Percentiles rank a stretch among this genome's conserved stretches.
These are phyloP conservation scores for Scenedesmus sp. DNA, from an alignment of 163 green algal species.

Conservation along the genomic window DNA sequence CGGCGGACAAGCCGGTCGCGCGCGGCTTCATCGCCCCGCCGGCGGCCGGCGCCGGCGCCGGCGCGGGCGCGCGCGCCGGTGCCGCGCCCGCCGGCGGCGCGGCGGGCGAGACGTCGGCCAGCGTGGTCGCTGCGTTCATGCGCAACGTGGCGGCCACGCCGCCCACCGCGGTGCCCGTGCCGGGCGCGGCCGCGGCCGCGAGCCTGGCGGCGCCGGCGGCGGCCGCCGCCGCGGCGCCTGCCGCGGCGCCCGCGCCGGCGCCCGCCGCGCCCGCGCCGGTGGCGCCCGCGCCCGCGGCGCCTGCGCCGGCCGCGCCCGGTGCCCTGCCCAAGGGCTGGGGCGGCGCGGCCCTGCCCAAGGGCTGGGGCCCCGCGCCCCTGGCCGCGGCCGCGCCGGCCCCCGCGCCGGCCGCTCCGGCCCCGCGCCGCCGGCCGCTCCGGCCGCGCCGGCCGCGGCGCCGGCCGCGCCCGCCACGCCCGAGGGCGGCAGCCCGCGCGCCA, in stretches of 20 bases:
- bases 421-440: too few relatives aligned
- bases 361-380: background rate
- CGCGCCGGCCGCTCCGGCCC: too few relatives aligned
- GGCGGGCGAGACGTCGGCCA: too few relatives aligned
- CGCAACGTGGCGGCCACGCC: constrained; percentile 15
- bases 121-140: constrained; percentile 37
- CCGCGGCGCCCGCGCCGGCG: background rate
- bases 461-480: background rate
- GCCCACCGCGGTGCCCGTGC: background rate
- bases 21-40: constrained; percentile 23
- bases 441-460: too few relatives aligned
- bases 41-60: too few relatives aligned
- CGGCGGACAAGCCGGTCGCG: constrained; percentile 29
- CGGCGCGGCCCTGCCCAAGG: background rate
- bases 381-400: too few relatives aligned
- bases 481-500: background rate
- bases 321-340: background rate
- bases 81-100: too few relatives aligned
- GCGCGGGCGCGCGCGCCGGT: too few relatives aligned
- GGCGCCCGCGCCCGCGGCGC: background rate
- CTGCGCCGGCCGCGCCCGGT: too few relatives aligned
- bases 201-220: background rate
- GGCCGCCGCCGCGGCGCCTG: background rate
- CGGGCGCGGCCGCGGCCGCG: background rate
- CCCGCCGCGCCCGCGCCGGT: background rate